phyloP scores from a whole-genome alignment of 441 rosid species.

The Eutrema salsugineum region DNA sequence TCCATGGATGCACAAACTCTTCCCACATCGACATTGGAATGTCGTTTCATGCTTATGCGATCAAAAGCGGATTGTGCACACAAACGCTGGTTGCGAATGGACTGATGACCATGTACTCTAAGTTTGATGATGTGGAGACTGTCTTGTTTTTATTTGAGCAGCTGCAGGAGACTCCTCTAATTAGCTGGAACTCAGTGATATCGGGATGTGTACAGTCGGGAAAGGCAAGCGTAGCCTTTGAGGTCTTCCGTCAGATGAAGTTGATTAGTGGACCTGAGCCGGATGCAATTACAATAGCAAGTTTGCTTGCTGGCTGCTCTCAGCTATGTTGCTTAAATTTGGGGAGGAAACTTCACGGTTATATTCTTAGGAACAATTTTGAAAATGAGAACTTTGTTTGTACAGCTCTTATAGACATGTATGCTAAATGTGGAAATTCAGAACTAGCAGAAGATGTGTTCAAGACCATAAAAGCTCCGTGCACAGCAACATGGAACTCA shows the following conservation, averaged over 20 bases:
- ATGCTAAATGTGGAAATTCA: slow-evolving; percentile 68
- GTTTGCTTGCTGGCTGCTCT: slow-evolving; percentile 68
- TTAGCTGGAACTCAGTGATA: slow-evolving; percentile 83
- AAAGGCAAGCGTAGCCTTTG: slow-evolving; percentile 46
- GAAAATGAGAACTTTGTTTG: slow-evolving; percentile 61
- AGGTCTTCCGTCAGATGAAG: slow-evolving; percentile 55
- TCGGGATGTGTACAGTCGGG: slow-evolving; percentile 74
- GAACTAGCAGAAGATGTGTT: slow-evolving; percentile 58
- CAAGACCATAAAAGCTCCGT: slow-evolving; percentile 42
- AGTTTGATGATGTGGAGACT: slow-evolving; percentile 48
- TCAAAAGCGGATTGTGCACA: slow-evolving; percentile 54
- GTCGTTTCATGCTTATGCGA: slow-evolving; percentile 58
- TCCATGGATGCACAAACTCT: slow-evolving; percentile 54
- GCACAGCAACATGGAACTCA: slow-evolving; percentile 74
- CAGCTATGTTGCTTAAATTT: slow-evolving; percentile 57
- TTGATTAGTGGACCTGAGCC: slow-evolving; percentile 38
- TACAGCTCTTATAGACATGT: slow-evolving; percentile 82
- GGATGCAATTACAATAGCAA: slow-evolving; percentile 61
- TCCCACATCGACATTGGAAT: slow-evolving; percentile 39
- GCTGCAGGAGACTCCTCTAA: slow-evolving; percentile 45
- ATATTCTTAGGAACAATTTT: slow-evolving; percentile 48
- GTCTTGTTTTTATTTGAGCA: slow-evolving; percentile 47
- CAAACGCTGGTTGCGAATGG: slow-evolving; percentile 58
- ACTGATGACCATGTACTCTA: slow-evolving; percentile 72
- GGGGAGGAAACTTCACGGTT: slow-evolving; percentile 61